A percentile compares a stretch with the other conserved stretches of the same genome.
Conservation (phyloP, 139 green algal species). For the Zygnema circumcarinatum region DNA sequence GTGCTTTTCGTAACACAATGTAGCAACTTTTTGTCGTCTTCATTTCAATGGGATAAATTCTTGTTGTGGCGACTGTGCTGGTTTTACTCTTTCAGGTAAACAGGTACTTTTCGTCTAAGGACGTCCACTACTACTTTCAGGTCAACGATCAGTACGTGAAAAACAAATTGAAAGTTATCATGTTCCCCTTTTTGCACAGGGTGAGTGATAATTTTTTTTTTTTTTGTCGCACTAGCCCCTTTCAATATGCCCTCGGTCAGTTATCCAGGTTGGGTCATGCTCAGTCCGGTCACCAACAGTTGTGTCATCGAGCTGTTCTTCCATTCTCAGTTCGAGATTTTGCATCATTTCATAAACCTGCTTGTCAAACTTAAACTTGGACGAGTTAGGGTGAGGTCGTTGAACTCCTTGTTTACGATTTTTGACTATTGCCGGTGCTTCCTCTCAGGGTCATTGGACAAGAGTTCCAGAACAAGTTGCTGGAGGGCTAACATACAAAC, state of each 20-base stretch:
- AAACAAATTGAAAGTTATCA: conserved; percentile 91
- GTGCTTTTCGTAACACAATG: too few species aligned
- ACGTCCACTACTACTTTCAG: conserved; percentile 86
- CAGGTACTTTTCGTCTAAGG: conserved; percentile 76
- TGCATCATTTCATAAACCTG: too few species aligned
- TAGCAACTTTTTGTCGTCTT: background rate
- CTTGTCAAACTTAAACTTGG: too few species aligned
- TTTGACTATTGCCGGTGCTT: background rate
- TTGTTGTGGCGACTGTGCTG: background rate
- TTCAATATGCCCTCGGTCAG: conserved; percentile 72
- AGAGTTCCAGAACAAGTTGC: conserved; percentile 59
- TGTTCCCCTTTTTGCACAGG: conserved; percentile 85
- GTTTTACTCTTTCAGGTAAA: conserved; percentile 43
- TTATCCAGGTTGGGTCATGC: conserved; percentile 77
- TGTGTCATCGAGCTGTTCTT: too few species aligned
- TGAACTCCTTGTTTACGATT: too few species aligned
- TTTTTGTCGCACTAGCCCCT: background rate
- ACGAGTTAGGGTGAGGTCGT: too few species aligned
- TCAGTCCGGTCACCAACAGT: too few species aligned
- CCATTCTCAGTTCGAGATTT: too few species aligned
- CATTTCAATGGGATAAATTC: background rate
- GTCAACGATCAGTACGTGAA: conserved; percentile 84
- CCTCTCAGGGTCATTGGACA: conserved; percentile 51
- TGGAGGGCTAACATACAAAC: conserved; percentile 83
- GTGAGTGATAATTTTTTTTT: conserved; percentile 34